Conservation (phyloP, 176 grass and related monocot genomes). For the Eragrostis curvula region DNA sequence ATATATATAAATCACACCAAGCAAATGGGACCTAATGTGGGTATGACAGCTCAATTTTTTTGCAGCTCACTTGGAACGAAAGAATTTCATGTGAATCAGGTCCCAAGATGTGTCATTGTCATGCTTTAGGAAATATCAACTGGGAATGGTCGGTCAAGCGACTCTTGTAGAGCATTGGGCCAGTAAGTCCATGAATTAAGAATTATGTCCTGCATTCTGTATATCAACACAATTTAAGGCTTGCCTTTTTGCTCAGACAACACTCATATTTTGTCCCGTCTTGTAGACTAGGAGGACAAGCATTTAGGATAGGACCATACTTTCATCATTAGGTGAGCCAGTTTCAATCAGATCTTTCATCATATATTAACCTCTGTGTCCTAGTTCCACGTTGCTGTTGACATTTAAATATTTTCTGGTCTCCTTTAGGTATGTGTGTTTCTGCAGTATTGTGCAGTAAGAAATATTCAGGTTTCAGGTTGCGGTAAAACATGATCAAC, state of each 20-base stretch:
- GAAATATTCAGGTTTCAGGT: neutral
- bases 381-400: slow-evolving; percentile 14
- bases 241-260: slow-evolving; percentile 34
- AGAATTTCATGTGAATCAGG: too few species aligned
- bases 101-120: too few species aligned
- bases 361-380: neutral
- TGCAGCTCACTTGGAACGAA: too few species aligned
- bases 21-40: too few species aligned
- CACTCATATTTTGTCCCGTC: slow-evolving; percentile 38
- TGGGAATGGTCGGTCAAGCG: too few species aligned
- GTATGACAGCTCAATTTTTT: too few species aligned
- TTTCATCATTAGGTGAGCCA: slow-evolving; percentile 11
- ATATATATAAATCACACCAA: too few species aligned
- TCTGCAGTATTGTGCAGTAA: neutral
- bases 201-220: too few species aligned
- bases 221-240: slow-evolving; percentile 12
- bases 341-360: too few species aligned
- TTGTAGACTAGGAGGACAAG: slow-evolving; percentile 9
- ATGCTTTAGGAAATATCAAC: too few species aligned
- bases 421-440: neutral
- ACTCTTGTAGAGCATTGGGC: too few species aligned
- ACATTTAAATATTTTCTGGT: neutral
- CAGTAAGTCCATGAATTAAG: too few species aligned
- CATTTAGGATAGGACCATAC: neutral
- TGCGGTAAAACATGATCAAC: neutral